Percentiles rank a stretch among this genome's conserved stretches.
These are phyloP conservation scores for Trichothecium sympodiale DNA, from an alignment of 2,329 filamentous ascomycete genomes.

Conservation along the genomic window DNA sequence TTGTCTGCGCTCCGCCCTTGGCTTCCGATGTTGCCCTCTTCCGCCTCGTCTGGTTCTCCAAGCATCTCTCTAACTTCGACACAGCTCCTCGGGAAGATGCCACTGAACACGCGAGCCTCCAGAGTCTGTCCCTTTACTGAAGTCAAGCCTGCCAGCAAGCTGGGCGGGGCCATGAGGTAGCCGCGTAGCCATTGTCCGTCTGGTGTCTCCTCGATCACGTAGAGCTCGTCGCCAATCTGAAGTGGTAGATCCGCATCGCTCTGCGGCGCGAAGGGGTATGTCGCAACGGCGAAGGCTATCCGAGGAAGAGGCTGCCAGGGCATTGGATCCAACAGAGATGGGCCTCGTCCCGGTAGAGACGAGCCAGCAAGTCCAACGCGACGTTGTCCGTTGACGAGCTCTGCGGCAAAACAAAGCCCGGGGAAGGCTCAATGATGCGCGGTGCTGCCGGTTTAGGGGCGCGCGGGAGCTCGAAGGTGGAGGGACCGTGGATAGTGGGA, in stretches of 20 bases:
- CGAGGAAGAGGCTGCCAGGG: constrained; percentile 94
- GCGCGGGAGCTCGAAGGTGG: background rate
- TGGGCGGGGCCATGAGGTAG: constrained; percentile 90
- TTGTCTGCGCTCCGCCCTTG: constrained; percentile 13
- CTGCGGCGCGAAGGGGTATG: constrained; percentile 81
- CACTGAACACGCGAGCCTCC: constrained; percentile 94
- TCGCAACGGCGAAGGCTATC: constrained; percentile 96
- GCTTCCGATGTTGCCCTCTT: constrained; percentile 25
- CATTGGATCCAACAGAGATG: constrained; percentile 41
- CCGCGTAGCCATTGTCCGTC: constrained; percentile 89
- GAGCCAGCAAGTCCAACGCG: no score
- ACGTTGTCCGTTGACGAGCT: no score
- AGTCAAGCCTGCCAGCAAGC: constrained; percentile 81
- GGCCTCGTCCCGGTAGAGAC: background rate
- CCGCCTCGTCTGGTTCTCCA: constrained; percentile 54
- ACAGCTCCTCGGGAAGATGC: constrained; percentile 89
- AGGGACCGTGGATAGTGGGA: background rate
- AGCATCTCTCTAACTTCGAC: constrained; percentile 91
- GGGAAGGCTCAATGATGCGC: background rate
- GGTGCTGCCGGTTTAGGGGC: background rate
- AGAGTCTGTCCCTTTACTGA: constrained; percentile 86
- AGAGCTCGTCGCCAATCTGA: constrained; percentile 95
- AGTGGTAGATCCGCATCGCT: constrained; percentile 85
- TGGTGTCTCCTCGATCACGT: constrained; percentile 94
- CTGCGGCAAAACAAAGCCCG: background rate